These are phyloP conservation scores for Exophiala xenobiotica DNA, from an alignment of 2,329 filamentous ascomycete species.

Conservation along the genomic window DNA sequence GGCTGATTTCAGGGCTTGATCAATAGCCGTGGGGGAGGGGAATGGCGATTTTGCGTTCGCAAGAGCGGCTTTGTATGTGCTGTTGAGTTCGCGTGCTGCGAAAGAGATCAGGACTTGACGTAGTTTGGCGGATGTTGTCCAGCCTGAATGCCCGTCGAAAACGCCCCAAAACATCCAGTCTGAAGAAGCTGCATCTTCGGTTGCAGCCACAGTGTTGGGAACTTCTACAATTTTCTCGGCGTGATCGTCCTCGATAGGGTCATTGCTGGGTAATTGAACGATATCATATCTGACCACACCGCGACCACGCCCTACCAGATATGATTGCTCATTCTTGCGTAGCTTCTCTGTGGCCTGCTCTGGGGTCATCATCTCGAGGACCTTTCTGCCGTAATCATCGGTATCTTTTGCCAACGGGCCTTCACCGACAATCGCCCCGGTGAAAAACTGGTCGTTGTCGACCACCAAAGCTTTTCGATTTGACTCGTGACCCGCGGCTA, in stretches of 20 bases:
- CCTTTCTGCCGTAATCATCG: slow-evolving; percentile 77
- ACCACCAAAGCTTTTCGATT: slow-evolving; percentile 73
- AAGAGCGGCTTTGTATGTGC: slow-evolving; percentile 75
- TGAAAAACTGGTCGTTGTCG: slow-evolving; percentile 85
- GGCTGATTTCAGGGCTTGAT: slow-evolving; percentile 86
- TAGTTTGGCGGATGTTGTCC: slow-evolving; percentile 96
- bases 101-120: slow-evolving; percentile 89
- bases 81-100: slow-evolving; percentile 88
- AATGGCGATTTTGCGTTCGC: slow-evolving; percentile 56
- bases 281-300: slow-evolving; percentile 94
- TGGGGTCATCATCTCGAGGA: slow-evolving; percentile 93
- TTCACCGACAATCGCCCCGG: slow-evolving; percentile 79
- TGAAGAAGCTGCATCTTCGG: slow-evolving; percentile 55
- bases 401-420: slow-evolving; percentile 85
- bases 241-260: slow-evolving; percentile 97
- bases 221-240: slow-evolving; percentile 97
- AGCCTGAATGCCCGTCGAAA: slow-evolving; percentile 95
- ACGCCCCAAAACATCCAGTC: slow-evolving; percentile 99
- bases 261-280: slow-evolving; percentile 91
- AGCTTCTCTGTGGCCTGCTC: slow-evolving; percentile 91
- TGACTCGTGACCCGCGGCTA: slow-evolving; percentile 52
- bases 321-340: slow-evolving; percentile 86
- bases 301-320: slow-evolving; percentile 80
- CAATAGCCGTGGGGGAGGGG: slow-evolving; percentile 77
- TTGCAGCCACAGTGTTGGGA: slow-evolving; percentile 59